Base-by-base conservation (phyloP, 371 early-diverging fungal species). In the Massospora cicadina region DNA sequence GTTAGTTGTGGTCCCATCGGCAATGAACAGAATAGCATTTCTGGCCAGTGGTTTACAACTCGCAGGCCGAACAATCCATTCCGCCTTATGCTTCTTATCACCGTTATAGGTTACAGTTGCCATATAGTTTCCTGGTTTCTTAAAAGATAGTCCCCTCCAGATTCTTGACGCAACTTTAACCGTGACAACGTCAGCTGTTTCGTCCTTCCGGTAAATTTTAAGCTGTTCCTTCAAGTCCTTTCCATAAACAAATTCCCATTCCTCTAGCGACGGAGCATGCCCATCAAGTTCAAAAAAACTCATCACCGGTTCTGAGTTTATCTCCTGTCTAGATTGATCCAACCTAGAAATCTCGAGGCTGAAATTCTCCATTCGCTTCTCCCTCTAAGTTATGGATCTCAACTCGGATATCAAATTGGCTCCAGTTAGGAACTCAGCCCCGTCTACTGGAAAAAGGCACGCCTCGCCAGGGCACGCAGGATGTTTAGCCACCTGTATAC, bases 1-100 rank as follows among this genome's bases (percentile, higher is more conserved):
- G 68, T 77, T 77, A 32, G 74, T 71, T 64, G 77, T 78, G 71
- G 80, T 83, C 74, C 87, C 87, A 71, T 87, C 87, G 66, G 84
- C 80, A 64, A 87, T 83, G 71, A 87, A 85, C 33, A 85, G 66
- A 58, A 84, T 78, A 10, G 82, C 80, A 72, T 87, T 87, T 75
- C 84, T 84, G 64, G 82, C 85, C 69, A 81, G 79, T 67, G 80
- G 77, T 69, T 75, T 77, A 56, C 74, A 71, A 21, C 70, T 66
- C 65, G 75, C 77, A 54, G 80, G 65, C 68, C 72, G 69, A 65
- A 77, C 79, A 64, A 67, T 70, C 81, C 81, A 81, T 60, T 59
- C 53, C 54, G 75, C 76, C 64, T 67, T 76, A 33, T 67, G 65
- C 61, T 70, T n/a, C n/a, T n/a, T 74, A 53, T 75, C 80, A 64